Conservation (phyloP, 345 rosid species). For the Cardamine chenopodiifolia region DNA sequence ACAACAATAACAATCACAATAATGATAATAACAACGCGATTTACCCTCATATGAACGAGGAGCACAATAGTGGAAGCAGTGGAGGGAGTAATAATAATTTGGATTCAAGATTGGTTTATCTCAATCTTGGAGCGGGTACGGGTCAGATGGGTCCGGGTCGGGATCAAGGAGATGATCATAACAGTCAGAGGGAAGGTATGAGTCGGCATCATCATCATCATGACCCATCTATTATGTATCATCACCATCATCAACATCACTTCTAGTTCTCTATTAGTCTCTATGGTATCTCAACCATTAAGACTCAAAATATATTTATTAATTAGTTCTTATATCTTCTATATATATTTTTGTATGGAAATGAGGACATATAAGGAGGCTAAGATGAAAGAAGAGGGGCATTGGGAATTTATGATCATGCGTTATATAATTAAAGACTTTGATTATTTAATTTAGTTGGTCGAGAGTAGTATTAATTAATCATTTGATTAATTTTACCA, state of each 20-base stretch:
- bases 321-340: slow-evolving; percentile 18
- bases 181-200: slow-evolving; percentile 60
- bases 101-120: slow-evolving; percentile 90
- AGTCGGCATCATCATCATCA: slow-evolving; percentile 56
- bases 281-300: slow-evolving; percentile 28
- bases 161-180: slow-evolving; percentile 62
- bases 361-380: slow-evolving; percentile 27
- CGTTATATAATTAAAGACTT: slow-evolving; percentile 6
- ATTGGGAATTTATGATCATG: slow-evolving; percentile 9
- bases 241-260: slow-evolving; percentile 76
- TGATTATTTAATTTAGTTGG: slow-evolving; percentile 17
- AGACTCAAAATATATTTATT: slow-evolving; percentile 30
- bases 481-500: slow-evolving; percentile 27
- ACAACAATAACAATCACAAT: slow-evolving; percentile 48
- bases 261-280: slow-evolving; percentile 49
- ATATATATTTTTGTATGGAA: slow-evolving; percentile 23
- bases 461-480: slow-evolving; percentile 20
- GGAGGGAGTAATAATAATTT: slow-evolving; percentile 56
- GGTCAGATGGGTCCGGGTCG: slow-evolving; percentile 65
- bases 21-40: slow-evolving; percentile 50
- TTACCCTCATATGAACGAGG: slow-evolving; percentile 69
- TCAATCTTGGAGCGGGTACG: slow-evolving; percentile 78
- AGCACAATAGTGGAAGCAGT: slow-evolving; percentile 62
- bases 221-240: slow-evolving; percentile 58
- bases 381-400: slow-evolving; percentile 24